phyloP scores from a whole-genome alignment of 495 filamentous ascomycete species.

The Lophiotrema nucula region DNA sequence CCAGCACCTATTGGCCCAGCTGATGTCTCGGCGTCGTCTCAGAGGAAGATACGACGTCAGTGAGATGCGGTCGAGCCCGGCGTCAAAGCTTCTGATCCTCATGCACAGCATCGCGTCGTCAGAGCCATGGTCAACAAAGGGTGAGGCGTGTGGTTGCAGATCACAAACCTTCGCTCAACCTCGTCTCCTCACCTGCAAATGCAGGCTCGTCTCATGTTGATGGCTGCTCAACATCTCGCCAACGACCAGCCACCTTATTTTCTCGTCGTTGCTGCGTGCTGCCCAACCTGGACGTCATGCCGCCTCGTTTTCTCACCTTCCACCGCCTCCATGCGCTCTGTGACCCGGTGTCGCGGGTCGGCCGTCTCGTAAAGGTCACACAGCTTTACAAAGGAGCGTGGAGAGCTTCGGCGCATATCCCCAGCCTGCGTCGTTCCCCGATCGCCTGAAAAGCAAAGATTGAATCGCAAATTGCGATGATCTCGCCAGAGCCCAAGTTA shows the following conservation, averaged over 20 bases:
- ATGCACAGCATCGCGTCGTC: slow-evolving; percentile 26
- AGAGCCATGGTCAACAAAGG: slow-evolving; percentile 11
- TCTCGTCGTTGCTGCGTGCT: slow-evolving; percentile 1
- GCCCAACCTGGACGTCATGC: slow-evolving; percentile 6
- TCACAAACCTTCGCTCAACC: slow-evolving; percentile 17
- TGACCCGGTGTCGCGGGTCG: slow-evolving; percentile 19
- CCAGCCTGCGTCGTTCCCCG: slow-evolving; percentile 16
- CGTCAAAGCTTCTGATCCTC: slow-evolving; percentile 27
- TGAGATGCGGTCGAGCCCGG: slow-evolving; percentile 11
- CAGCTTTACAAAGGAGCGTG: slow-evolving; percentile 19
- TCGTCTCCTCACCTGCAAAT: not conserved
- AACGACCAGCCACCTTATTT: slow-evolving; percentile 6
- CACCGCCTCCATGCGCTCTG: slow-evolving; percentile 4
- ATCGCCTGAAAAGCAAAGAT: slow-evolving; percentile 16
- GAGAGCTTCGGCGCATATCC: slow-evolving; percentile 14
- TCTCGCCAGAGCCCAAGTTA: no score
- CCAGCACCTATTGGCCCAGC: slow-evolving; percentile 15
- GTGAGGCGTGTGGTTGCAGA: slow-evolving; percentile 30
- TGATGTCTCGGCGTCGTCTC: slow-evolving; percentile 31
- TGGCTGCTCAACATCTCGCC: not conserved
- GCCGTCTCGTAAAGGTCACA: slow-evolving; percentile 20
- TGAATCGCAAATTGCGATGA: slow-evolving; percentile 4
- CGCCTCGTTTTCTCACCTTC: slow-evolving; percentile 11
- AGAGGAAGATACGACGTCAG: slow-evolving; percentile 27
- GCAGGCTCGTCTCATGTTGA: not conserved